Base-by-base conservation (phyloP, 208 protist genomes). In the Trypanosoma melophagium region DNA sequence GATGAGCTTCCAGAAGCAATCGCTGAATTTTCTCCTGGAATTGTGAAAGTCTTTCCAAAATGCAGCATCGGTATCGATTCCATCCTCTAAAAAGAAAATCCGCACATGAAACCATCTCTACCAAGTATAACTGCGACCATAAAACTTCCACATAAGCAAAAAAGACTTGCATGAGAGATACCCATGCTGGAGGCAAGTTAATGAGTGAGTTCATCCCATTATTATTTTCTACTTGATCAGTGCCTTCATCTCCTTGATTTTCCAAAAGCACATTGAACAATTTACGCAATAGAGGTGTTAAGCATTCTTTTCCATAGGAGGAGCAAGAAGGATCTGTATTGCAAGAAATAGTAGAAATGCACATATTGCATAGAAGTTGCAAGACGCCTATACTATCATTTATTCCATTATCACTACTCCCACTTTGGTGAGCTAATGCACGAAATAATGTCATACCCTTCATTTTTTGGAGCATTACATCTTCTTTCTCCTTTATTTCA, bases 71-170 rank as follows among this genome's bases (percentile, higher is more conserved):
- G 44, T 64, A 24, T 10, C 21, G 54, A 68, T 38, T 8, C 69
- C 69, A 75, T n/a, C 69, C 61, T 22, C 45, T 19, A 4, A 31
- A 17, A 13, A 44, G n/a, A 49, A 75, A 55, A 40, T 81, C 76
- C 8, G 62, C 71, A 21, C 7, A 51, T 19, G 69, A 35, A 3
- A 70, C 72, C 10, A 24, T 45, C 45, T 83, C 77, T 16, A 58
- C 44, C 9, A 83, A 47, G 22, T 60, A 19, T 3, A 78, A 35
- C 50, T 83, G 77, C 10, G 47, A 24, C 77, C 77, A 83, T 28
- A 78, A 45, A 31, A 76, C 31, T 19, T 69, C 62, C 7, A 67
- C 62, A 49, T 75, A 69, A 25, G 69, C 40, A 64, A 64, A 61
- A 69, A 75, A 69, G 10, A 75, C 55, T 10, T 64, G 61, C 14